phyloP scores from a whole-genome alignment of 75 land plant species.

The Cryptomeria japonica region DNA sequence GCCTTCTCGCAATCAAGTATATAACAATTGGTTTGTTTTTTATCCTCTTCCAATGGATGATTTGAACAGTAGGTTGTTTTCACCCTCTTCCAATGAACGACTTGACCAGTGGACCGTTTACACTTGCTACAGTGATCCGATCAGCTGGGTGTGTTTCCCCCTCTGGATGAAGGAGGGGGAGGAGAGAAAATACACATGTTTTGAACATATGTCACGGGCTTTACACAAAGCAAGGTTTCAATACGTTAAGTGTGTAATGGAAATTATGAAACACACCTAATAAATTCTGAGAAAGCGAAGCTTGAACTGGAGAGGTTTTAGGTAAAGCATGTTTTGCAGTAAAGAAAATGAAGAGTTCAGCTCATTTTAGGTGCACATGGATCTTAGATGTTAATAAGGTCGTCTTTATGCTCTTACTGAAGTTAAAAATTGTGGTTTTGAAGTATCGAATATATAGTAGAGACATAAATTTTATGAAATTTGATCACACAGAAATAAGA shows the following conservation, averaged over 20 bases:
- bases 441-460: background rate
- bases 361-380: background rate
- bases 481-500: background rate
- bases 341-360: background rate
- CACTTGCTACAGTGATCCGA: too few relatives aligned
- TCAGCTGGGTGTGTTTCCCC: background rate
- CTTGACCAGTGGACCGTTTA: too few relatives aligned
- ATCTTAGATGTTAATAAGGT: background rate
- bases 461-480: background rate
- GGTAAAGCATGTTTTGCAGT: background rate
- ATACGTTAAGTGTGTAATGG: background rate
- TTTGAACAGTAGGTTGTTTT: too few relatives aligned
- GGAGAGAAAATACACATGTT: background rate
- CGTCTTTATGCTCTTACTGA: background rate
- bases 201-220: background rate
- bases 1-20: background rate
- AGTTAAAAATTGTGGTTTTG: background rate
- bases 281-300: too few relatives aligned
- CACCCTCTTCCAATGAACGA: too few relatives aligned
- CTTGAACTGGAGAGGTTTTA: background rate
- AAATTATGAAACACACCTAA: background rate
- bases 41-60: background rate
- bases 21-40: background rate
- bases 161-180: background rate
- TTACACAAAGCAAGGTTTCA: background rate